Base-by-base conservation (phyloP, 2,329 filamentous ascomycete genomes). In the Trichoderma pleuroti region DNA sequence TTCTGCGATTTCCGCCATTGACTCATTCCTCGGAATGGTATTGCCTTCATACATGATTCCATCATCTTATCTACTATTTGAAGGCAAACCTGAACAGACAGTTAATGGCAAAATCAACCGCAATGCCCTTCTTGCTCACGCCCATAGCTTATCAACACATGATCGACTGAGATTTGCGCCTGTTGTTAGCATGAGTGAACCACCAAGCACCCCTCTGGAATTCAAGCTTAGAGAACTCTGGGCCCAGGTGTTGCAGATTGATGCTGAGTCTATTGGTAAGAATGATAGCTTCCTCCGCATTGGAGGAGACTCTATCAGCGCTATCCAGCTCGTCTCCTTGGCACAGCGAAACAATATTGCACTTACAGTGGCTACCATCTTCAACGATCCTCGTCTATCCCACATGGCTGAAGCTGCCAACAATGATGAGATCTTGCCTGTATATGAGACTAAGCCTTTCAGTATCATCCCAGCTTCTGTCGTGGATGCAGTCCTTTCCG, bases 291-390 rank as follows among this genome's bases (percentile, higher is more conserved):
- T 84, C 75, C 80, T 84, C 72, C 76, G 75, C 0, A 76, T 83
- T 1, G 82, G 82, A 1, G 82, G 83, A 6, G 82, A 85, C 75
- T 85, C 83, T 0, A 77, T 85, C 12, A 59, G 36, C 10, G 70
- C 70, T 9, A 72, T 72, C 7, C 52, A 64, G 34, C 60, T 72
- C 4, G 66, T 66, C 11, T 66, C 46, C 21, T 18, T 64, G 3
- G 70, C 70, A n/a, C 70, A 68, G 56, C 57, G 52, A 11, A 49
- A 64, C 28, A 42, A 54, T 21, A 63, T 72, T 59, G 24, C 46
- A 12, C 60, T 72, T 18, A 64, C 70, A 2, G 67, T 72, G 12
- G 59, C 70, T 36, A 42, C 56, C 16, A 70, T 72, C 39, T 70
- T 72, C 7, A 64, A 70, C 16, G 36, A 72, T 42, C 70, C 70